Percentiles rank a stretch among this genome's conserved stretches.
Conservation (phyloP, 169 alveolate genomes). For the Plasmodium vinckei region DNA sequence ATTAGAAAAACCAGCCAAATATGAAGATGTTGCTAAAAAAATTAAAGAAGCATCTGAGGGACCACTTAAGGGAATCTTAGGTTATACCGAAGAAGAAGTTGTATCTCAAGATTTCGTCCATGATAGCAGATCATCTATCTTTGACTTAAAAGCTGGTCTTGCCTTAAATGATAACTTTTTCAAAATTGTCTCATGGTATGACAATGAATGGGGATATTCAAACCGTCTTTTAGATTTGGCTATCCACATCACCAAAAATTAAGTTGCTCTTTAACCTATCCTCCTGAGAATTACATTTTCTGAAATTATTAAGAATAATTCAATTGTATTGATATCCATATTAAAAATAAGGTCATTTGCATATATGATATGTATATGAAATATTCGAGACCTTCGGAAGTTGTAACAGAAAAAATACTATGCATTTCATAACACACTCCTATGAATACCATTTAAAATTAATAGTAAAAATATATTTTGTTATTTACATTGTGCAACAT, state of each 20-base stretch:
- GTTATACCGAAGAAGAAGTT: conserved; percentile 97
- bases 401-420: no score
- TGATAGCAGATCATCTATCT: conserved; percentile 95
- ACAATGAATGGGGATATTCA: conserved; percentile 98
- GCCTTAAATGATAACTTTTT: conserved; percentile 96
- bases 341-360: background rate
- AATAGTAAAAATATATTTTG: no score
- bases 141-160: conserved; percentile 98
- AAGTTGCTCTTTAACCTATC: conserved; percentile 2
- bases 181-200: conserved; percentile 99
- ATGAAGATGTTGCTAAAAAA: conserved; percentile 95
- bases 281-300: background rate
- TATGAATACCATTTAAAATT: no score
- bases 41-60: conserved; percentile 97
- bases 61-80: conserved; percentile 95
- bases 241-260: conserved; percentile 68
- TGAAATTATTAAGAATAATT: background rate
- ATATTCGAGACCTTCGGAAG: no score
- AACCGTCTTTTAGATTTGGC: conserved; percentile 97
- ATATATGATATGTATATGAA: background rate
- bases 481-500: no score
- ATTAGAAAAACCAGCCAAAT: conserved; percentile 95
- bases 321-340: background rate
- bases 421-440: no score
- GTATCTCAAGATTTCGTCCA: conserved; percentile 97